Percentiles rank a stretch among this genome's conserved stretches.
Evolutionary conservation across 1,139 yeast species (phyloP).

Genomic region (Wickerhamiella infanticola): DNA sequence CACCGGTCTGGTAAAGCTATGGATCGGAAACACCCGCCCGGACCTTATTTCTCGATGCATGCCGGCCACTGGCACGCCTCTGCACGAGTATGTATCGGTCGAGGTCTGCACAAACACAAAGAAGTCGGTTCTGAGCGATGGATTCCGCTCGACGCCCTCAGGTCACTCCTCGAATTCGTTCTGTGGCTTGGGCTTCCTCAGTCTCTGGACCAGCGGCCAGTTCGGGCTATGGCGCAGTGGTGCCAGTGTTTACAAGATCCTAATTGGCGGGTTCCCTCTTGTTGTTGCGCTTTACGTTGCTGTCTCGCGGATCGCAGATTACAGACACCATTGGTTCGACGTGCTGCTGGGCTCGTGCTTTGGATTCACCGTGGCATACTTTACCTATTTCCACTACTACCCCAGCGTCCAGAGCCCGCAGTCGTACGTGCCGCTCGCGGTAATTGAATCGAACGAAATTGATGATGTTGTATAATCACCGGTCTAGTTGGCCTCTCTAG

Average conservation of each 20-base stretch:
- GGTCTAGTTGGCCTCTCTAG: no score
- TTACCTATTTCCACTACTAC: neutral
- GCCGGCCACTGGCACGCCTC: conserved; percentile 30
- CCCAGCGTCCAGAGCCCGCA: neutral
- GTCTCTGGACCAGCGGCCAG: conserved; percentile 52
- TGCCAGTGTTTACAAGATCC: conserved; percentile 19
- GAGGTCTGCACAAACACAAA: conserved; percentile 37
- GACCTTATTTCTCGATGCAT: conserved; percentile 61
- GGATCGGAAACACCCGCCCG: conserved; percentile 73
- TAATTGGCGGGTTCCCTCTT: conserved; percentile 14
- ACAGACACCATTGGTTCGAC: conserved; percentile 63
- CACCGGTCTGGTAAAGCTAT: conserved; percentile 46
- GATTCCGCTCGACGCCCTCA: conserved; percentile 66
- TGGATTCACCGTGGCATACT: conserved; percentile 33
- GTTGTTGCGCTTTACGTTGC: conserved; percentile 18
- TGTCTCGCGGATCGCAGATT: conserved; percentile 31
- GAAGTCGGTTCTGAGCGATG: conserved; percentile 35
- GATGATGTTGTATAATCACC: no score
- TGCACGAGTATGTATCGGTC: conserved; percentile 31
- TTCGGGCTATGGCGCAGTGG: conserved; percentile 28
- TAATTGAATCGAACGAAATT: no score
- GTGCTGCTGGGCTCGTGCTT: conserved; percentile 41
- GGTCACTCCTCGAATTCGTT: conserved; percentile 67
- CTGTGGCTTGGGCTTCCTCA: conserved; percentile 45
- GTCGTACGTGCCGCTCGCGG: neutral